A percentile compares a stretch with the other conserved stretches of the same genome.
phyloP scores from a whole-genome alignment of 805 yeast genomes.

The Yarrowia sp. region DNA sequence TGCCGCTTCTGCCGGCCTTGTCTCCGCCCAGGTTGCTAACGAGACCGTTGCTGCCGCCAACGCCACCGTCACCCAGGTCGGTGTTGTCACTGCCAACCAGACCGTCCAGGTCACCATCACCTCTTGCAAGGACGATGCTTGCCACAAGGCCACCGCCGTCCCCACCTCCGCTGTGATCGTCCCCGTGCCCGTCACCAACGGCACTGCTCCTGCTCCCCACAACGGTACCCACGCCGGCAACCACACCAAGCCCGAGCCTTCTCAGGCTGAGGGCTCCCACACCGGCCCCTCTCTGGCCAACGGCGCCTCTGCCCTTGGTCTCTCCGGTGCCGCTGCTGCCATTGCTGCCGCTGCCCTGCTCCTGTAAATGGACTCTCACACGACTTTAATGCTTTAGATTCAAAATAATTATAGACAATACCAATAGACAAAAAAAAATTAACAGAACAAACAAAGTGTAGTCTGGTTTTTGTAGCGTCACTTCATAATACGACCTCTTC shows the following conservation, averaged over 20 bases:
- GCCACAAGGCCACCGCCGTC: slow-evolving; percentile 16
- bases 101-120: slow-evolving; percentile 37
- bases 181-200: slow-evolving; percentile 31
- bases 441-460: too few species aligned
- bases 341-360: slow-evolving; percentile 30
- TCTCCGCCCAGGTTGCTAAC: slow-evolving; percentile 12
- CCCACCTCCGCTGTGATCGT: slow-evolving; percentile 5
- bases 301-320: slow-evolving; percentile 15
- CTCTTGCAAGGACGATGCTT: slow-evolving; percentile 20
- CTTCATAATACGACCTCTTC: too few species aligned
- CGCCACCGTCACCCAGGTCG: slow-evolving; percentile 32
- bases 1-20: slow-evolving; percentile 17
- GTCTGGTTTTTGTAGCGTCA: too few species aligned
- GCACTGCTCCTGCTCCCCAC: background rate
- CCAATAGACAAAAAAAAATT: background rate
- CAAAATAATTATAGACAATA: slow-evolving; percentile 29
- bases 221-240: slow-evolving; percentile 22
- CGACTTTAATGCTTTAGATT: slow-evolving; percentile 33
- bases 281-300: slow-evolving; percentile 11
- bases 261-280: slow-evolving; percentile 12
- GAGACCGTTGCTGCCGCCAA: background rate
- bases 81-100: slow-evolving; percentile 30
- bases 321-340: slow-evolving; percentile 26
- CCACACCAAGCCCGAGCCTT: slow-evolving; percentile 35
- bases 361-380: slow-evolving; percentile 18